A percentile compares a stretch with the other conserved stretches of the same genome.
Evolutionary conservation across 768 basidiomycete genomes (phyloP).

Genomic region (Tricholoma sp.): DNA sequence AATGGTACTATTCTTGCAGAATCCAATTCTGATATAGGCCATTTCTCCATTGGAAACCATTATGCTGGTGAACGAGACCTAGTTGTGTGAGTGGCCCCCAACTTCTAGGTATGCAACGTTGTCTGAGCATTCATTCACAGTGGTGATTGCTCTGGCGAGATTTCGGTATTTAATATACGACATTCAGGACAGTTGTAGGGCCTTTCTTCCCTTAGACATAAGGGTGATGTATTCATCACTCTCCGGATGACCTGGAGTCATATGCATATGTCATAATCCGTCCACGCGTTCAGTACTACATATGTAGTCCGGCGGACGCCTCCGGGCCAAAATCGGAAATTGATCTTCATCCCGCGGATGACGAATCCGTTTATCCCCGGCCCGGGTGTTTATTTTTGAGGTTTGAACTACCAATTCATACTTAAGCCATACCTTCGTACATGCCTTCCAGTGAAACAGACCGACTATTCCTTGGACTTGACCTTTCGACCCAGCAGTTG

Average conservation of each 20-base stretch:
- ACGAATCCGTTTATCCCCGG: no score
- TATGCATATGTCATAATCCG: no score
- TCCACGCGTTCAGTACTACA: no score
- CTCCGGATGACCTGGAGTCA: no score
- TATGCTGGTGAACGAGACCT: conserved; percentile 48
- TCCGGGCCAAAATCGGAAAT: no score
- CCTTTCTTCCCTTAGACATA: neutral
- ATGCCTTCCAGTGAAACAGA: conserved; percentile 10
- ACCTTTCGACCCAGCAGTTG: conserved; percentile 82
- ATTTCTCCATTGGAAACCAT: conserved; percentile 56
- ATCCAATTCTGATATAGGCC: conserved; percentile 50
- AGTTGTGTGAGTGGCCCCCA: conserved; percentile 45
- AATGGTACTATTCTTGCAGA: conserved; percentile 51
- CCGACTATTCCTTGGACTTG: conserved; percentile 68
- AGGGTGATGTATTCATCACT: no score
- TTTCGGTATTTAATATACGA: conserved; percentile 36
- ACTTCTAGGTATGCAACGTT: neutral
- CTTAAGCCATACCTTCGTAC: neutral
- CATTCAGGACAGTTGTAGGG: neutral
- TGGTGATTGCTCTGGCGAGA: conserved; percentile 44
- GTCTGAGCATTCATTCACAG: conserved; percentile 19
- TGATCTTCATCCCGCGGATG: no score
- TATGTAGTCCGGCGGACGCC: no score
- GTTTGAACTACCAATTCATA: neutral
- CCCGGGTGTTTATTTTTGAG: no score